Conservation (phyloP, 2,329 filamentous ascomycete species). For the Pestalotiopsis sp. region DNA sequence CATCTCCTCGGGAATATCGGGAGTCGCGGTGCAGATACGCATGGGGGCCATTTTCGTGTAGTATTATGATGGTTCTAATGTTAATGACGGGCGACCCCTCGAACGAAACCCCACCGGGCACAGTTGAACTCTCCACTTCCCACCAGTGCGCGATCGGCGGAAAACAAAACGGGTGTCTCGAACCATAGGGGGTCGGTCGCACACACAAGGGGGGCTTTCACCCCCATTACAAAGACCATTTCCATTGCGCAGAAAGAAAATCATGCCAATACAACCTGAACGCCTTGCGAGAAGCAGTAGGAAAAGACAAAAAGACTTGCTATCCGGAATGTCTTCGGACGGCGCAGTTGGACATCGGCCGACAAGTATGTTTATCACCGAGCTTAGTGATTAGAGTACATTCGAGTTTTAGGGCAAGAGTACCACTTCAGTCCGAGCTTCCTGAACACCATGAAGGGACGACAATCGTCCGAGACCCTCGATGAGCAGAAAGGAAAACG, state of each 20-base stretch:
- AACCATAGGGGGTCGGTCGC: neutral
- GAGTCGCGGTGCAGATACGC: too few species aligned
- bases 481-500: too few species aligned
- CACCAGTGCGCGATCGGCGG: neutral
- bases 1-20: too few species aligned
- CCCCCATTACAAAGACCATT: neutral
- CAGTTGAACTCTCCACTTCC: neutral
- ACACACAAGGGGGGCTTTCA: neutral
- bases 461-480: too few species aligned
- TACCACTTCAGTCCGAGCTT: too few species aligned
- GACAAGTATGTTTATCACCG: neutral
- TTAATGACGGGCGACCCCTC: neutral
- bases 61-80: too few species aligned
- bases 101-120: neutral
- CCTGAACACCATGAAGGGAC: too few species aligned
- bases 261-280: neutral
- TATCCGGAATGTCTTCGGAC: neutral
- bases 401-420: neutral
- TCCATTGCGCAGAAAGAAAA: neutral
- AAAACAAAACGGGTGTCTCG: neutral
- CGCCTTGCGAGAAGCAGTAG: neutral
- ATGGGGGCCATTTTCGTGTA: too few species aligned
- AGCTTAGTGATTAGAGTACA: neutral
- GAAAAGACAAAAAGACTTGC: neutral
- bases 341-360: neutral